phyloP scores from a whole-genome alignment of 2,329 filamentous ascomycete species.

The Aspergillus piperis region DNA sequence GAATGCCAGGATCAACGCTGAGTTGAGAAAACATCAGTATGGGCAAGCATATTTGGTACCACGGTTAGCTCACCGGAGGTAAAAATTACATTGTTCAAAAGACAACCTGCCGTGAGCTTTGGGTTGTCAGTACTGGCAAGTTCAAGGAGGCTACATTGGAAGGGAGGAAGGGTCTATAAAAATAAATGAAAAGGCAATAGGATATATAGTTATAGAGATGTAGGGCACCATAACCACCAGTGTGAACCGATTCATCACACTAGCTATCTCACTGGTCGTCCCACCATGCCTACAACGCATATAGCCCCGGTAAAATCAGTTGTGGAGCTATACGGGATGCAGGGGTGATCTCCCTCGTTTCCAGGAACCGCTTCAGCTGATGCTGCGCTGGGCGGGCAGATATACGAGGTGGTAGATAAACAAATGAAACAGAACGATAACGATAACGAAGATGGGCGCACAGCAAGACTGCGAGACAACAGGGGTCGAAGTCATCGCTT shows the following conservation, averaged over 20 bases:
- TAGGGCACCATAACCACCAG: conserved; percentile 68
- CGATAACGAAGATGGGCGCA: background rate
- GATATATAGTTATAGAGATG: conserved; percentile 45
- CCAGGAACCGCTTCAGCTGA: conserved; percentile 80
- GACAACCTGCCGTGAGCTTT: conserved; percentile 46
- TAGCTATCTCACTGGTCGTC: conserved; percentile 69
- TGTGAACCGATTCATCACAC: conserved; percentile 55
- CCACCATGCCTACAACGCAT: conserved; percentile 74
- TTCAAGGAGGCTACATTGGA: conserved; percentile 25
- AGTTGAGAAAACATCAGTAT: conserved; percentile 47
- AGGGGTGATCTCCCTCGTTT: conserved; percentile 80
- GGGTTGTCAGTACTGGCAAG: conserved; percentile 31
- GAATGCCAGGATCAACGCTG: conserved; percentile 75
- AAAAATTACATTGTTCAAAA: conserved; percentile 37
- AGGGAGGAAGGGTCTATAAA: conserved; percentile 16
- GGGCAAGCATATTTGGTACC: background rate
- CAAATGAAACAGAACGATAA: conserved; percentile 10
- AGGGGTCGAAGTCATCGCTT: no score
- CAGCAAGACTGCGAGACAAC: no score
- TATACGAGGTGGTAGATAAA: conserved; percentile 59
- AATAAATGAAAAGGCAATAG: conserved; percentile 20
- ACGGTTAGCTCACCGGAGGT: conserved; percentile 37
- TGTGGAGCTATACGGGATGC: conserved; percentile 61
- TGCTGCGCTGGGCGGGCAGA: conserved; percentile 74
- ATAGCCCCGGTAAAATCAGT: conserved; percentile 61